Conservation (phyloP, 2,329 filamentous ascomycete genomes). For the Calycina herbarum region DNA sequence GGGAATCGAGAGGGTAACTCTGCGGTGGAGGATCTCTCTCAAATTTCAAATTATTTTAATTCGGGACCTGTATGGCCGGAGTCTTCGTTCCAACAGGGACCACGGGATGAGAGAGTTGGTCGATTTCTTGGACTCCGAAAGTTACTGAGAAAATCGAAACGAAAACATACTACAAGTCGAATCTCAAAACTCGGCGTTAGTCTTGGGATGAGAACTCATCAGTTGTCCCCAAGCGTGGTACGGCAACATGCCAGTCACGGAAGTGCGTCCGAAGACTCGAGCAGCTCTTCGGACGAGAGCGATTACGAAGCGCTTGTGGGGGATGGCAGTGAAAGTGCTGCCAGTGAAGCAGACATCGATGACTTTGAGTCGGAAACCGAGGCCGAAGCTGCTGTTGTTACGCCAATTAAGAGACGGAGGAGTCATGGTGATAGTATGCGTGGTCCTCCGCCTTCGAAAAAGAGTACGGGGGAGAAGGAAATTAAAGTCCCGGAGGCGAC, state of each 20-base stretch:
- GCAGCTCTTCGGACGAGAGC: conserved; percentile 41
- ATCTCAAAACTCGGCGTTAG: conserved; percentile 58
- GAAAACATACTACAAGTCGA: conserved; percentile 35
- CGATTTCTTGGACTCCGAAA: conserved; percentile 60
- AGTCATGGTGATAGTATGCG: conserved; percentile 45
- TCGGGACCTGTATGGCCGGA: conserved; percentile 51
- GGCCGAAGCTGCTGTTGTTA: conserved; percentile 8
- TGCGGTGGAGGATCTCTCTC: conserved; percentile 45
- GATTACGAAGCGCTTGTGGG: conserved; percentile 43
- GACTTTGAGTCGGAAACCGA: conserved; percentile 38
- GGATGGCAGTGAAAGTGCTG: conserved; percentile 40
- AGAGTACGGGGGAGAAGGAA: conserved; percentile 34
- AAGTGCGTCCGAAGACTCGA: conserved; percentile 47
- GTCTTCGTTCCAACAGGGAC: conserved; percentile 51
- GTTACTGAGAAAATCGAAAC: conserved; percentile 59
- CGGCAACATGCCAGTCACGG: conserved; percentile 43
- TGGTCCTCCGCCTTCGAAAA: conserved; percentile 37
- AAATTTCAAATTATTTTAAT: conserved; percentile 44
- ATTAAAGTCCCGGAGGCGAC: conserved; percentile 29
- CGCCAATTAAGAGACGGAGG: conserved; percentile 36
- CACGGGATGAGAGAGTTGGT: conserved; percentile 42
- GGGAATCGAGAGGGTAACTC: conserved; percentile 39
- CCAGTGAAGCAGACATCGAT: conserved; percentile 45
- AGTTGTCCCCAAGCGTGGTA: conserved; percentile 49
- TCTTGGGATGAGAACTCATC: conserved; percentile 75